A percentile compares a stretch with the other conserved stretches of the same genome.
phyloP scores from a whole-genome alignment of 768 basidiomycete genomes.

The Rhizopogon rudus region DNA sequence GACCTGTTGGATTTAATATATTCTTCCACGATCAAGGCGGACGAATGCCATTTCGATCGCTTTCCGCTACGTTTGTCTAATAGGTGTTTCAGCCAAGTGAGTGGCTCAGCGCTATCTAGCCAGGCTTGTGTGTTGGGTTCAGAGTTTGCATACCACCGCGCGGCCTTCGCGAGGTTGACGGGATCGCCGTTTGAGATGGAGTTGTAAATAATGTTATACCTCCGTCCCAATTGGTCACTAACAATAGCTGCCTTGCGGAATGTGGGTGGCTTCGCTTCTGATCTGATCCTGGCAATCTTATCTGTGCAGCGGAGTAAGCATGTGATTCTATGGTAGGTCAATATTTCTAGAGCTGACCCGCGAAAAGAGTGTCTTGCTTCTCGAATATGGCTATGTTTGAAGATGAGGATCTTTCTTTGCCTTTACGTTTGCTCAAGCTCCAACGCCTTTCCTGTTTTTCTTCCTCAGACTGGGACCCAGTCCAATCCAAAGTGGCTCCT shows the following conservation, averaged over 20 bases:
- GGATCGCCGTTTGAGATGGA: conserved; percentile 26
- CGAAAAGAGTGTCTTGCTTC: conserved; percentile 54
- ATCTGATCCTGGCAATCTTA: conserved; percentile 51
- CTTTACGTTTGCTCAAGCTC: conserved; percentile 56
- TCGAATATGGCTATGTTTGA: conserved; percentile 43
- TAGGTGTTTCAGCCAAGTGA: conserved; percentile 69
- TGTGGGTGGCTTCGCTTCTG: conserved; percentile 46
- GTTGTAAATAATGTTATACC: conserved; percentile 52
- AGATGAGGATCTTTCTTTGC: conserved; percentile 42
- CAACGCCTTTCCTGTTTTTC: conserved; percentile 58
- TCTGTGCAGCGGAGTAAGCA: conserved; percentile 31
- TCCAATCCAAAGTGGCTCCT: conserved; percentile 72
- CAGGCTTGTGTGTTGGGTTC: conserved; percentile 41
- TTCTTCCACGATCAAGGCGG: conserved; percentile 67
- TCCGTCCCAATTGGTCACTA: conserved; percentile 58
- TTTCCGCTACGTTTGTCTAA: conserved; percentile 40
- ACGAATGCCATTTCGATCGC: conserved; percentile 56
- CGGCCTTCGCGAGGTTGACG: conserved; percentile 45
- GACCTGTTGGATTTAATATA: conserved; percentile 41
- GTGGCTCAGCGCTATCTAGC: conserved; percentile 62
- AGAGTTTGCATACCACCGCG: conserved; percentile 58
- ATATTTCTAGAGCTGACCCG: conserved; percentile 36
- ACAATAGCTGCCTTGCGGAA: conserved; percentile 61
- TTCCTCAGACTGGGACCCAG: conserved; percentile 48
- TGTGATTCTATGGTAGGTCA: not conserved